Evolutionary conservation across 345 rosid species (phyloP).

Genomic region (Anacardium occidentale): DNA sequence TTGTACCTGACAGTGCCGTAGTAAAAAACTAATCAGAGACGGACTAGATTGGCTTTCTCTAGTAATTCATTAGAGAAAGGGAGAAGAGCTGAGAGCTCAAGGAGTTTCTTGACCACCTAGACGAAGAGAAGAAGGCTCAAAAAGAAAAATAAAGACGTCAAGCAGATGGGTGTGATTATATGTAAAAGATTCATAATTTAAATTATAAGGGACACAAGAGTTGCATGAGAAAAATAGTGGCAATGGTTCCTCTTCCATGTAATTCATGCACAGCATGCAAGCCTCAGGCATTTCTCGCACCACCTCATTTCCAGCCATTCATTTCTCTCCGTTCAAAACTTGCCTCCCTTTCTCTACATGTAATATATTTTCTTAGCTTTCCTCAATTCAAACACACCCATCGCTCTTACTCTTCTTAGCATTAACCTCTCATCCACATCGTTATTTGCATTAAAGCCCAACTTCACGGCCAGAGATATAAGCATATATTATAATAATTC

Average conservation of each 20-base stretch:
- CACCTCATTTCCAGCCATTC: constrained; percentile 33
- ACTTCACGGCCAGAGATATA: no score
- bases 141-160: background rate
- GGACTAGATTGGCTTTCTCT: no score
- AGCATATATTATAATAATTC: no score
- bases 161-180: background rate
- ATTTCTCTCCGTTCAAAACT: constrained; percentile 22
- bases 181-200: background rate
- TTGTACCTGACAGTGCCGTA: no score
- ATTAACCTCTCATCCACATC: background rate
- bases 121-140: background rate
- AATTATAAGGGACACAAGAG: background rate
- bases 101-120: no score
- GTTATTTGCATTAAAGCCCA: no score
- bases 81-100: no score
- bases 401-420: background rate
- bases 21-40: no score
- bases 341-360: constrained; percentile 5
- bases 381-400: background rate
- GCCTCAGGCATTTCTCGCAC: constrained; percentile 26
- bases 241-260: constrained; percentile 1
- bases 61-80: no score
- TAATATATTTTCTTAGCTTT: background rate
- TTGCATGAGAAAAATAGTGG: constrained; percentile 13
- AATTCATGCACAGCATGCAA: constrained; percentile 3